These are phyloP conservation scores for Phytophthora pinifolia DNA, from an alignment of 352 stramenopile genomes.

Conservation along the genomic window DNA sequence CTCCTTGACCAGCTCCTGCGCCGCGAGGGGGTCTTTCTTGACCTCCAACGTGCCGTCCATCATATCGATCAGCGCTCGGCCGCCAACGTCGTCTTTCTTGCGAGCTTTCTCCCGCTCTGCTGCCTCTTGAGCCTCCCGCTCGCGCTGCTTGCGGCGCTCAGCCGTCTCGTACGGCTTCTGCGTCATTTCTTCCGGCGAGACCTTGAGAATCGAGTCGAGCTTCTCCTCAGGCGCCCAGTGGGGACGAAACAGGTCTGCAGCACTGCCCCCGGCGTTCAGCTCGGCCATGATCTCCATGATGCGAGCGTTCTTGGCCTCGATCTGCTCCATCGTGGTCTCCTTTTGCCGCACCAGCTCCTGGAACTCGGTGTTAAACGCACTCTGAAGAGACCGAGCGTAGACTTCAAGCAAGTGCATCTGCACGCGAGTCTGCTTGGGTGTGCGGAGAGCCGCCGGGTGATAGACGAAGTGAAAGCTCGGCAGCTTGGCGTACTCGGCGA, in stretches of 20 bases:
- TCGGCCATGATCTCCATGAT: constrained; percentile 88
- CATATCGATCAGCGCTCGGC: constrained; percentile 89
- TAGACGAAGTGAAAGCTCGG: constrained; percentile 82
- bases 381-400: constrained; percentile 67
- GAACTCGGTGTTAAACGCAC: constrained; percentile 89
- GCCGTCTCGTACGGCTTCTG: constrained; percentile 85
- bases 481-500: constrained; percentile 35
- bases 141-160: constrained; percentile 51
- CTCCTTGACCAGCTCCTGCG: constrained; percentile 70
- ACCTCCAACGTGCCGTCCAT: constrained; percentile 93
- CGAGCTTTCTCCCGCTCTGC: constrained; percentile 35
- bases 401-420: constrained; percentile 85
- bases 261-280: constrained; percentile 27
- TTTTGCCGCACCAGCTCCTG: constrained; percentile 74
- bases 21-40: constrained; percentile 79
- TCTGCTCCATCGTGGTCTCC: constrained; percentile 79
- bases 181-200: constrained; percentile 79
- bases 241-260: constrained; percentile 49
- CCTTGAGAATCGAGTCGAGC: constrained; percentile 63
- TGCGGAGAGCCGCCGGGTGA: constrained; percentile 81
- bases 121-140: constrained; percentile 29
- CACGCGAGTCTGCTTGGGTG: constrained; percentile 75
- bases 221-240: constrained; percentile 61
- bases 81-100: constrained; percentile 82
- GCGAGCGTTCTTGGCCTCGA: constrained; percentile 87